Evolutionary conservation across 2,329 filamentous ascomycete species (phyloP).

Genomic region (Epichloe hybrida): DNA sequence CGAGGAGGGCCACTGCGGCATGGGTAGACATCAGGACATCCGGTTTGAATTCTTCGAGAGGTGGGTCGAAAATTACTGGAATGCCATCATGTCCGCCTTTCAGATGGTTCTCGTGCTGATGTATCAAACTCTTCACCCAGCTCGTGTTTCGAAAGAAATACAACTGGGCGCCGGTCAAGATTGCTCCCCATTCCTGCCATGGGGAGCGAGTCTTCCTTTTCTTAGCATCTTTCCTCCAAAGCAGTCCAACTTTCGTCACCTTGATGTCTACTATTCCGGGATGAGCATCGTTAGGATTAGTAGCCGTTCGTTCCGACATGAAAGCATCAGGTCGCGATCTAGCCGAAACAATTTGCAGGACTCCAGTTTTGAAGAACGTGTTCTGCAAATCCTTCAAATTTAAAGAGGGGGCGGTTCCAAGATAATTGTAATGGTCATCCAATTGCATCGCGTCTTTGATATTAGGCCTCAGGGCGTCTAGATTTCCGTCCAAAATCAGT

Average conservation of each 20-base stretch:
- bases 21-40: slow-evolving; percentile 90
- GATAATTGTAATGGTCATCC: slow-evolving; percentile 83
- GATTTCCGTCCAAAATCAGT: slow-evolving; percentile 77
- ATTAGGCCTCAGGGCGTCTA: slow-evolving; percentile 70
- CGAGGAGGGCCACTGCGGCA: slow-evolving; percentile 76
- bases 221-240: slow-evolving; percentile 91
- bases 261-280: slow-evolving; percentile 95
- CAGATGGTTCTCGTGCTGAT: slow-evolving; percentile 72
- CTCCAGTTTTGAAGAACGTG: slow-evolving; percentile 80
- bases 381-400: slow-evolving; percentile 74
- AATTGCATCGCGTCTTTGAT: slow-evolving; percentile 85
- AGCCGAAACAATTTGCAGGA: slow-evolving; percentile 89
- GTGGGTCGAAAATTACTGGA: slow-evolving; percentile 80
- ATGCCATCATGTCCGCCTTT: slow-evolving; percentile 62
- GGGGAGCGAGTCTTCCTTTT: slow-evolving; percentile 90
- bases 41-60: slow-evolving; percentile 82
- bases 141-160: slow-evolving; percentile 91
- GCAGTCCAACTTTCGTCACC: slow-evolving; percentile 83
- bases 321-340: slow-evolving; percentile 91
- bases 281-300: slow-evolving; percentile 74
- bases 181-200: slow-evolving; percentile 98
- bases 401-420: slow-evolving; percentile 60
- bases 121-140: slow-evolving; percentile 85
- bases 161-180: slow-evolving; percentile 89
- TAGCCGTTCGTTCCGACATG: slow-evolving; percentile 73